Evolutionary conservation across 495 filamentous ascomycete genomes (phyloP), one percentile per base, ranked within the genome.

Genomic region (Aspergillus homomorphus): DNA sequence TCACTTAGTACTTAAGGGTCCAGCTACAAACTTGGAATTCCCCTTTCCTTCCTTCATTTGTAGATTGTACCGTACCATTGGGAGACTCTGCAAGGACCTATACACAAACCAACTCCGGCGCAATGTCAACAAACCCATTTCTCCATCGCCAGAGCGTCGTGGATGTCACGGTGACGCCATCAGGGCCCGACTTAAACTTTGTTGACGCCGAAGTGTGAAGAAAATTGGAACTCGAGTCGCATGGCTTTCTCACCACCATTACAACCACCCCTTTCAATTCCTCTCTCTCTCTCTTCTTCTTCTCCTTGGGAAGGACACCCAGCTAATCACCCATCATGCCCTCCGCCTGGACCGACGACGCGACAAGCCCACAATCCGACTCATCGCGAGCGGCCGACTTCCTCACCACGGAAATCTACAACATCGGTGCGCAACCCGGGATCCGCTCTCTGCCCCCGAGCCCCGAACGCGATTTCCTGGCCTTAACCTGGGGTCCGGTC

Each of bases 401-500:
- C 49, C 66, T 73, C 46, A 57, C 69, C 52, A 55, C 64, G 45
- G 68, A 73, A 59, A 67, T 73, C 26, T 71, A 62, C 33, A 56
- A 62, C 57, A 62, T 71, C 10, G 70, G 65, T 10, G 45, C 63
- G 16, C 59, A 59, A 16, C 66, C 65, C 10, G 70, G 70, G 5
- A 48, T 73, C 6, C 62, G 68, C 42, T 68, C 62, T 1, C 46
- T 69, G 10, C 68, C 68, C 7, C 65, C 60, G 41, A 53, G 65
- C 18, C 63, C 62, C 8, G 57, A 63, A 28, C 66, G 68, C 8
- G 70, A 71, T 14, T 73, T 71, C 42, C 48, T 73, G 14, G 58
- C 65, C 16, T 48, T 69, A 5, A 66, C 66, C 46, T 73, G 70
- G 70, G 70, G 70, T 0, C 68, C 66, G 10, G 38, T 73, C 14